phyloP scores from a whole-genome alignment of 208 protist genomes.

The Wallacemonas sp. region DNA sequence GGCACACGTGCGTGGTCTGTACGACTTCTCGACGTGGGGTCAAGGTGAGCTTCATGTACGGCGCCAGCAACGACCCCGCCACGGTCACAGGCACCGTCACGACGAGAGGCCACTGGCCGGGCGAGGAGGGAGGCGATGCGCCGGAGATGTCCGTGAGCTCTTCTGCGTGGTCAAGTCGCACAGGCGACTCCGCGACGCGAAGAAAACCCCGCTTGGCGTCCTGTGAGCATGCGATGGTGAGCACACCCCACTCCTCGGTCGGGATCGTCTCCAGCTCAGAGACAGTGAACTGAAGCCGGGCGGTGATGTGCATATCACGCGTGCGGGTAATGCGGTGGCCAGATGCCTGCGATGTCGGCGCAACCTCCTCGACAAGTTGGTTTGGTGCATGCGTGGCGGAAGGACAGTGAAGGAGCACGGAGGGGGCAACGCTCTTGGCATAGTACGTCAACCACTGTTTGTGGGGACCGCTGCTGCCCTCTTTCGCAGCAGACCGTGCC shows the following conservation, averaged over 20 bases:
- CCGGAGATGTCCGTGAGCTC: too few species aligned
- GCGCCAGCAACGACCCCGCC: background rate
- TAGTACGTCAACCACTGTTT: conserved; percentile 11
- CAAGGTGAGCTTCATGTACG: background rate
- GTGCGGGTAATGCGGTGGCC: background rate
- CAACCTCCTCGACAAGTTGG: background rate
- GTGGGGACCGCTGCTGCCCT: background rate
- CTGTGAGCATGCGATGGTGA: background rate
- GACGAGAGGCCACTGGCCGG: background rate
- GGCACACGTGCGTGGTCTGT: conserved; percentile 2
- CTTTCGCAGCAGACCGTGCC: too few species aligned
- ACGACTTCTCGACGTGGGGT: background rate
- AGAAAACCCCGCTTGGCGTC: conserved; percentile 6
- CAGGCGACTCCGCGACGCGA: background rate
- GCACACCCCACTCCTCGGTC: background rate
- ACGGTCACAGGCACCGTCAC: background rate
- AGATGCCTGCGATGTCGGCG: background rate
- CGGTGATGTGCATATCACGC: background rate
- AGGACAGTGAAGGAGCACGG: background rate
- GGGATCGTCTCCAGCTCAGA: background rate
- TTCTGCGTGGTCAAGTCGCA: background rate
- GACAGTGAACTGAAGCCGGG: background rate
- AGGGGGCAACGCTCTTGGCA: background rate
- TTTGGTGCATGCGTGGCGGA: background rate
- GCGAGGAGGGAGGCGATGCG: background rate